Conservation (phyloP, 345 rosid genomes). For the Lepidium aucheri region DNA sequence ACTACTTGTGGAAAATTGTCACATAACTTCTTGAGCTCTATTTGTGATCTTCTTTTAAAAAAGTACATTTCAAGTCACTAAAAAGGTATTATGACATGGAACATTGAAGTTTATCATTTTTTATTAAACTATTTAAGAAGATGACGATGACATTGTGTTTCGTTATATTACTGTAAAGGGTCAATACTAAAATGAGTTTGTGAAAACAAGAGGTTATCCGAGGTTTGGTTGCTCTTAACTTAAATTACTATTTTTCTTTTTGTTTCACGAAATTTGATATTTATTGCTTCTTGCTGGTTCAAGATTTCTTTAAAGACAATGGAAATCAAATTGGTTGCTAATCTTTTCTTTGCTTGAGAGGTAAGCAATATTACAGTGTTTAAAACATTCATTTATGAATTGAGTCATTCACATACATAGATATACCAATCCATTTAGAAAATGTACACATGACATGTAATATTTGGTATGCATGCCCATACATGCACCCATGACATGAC, state of each 20-base stretch:
- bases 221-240: conserved; percentile 38
- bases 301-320: conserved; percentile 29
- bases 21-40: conserved; percentile 45
- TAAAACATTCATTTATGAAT: neutral
- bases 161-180: conserved; percentile 43
- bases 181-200: conserved; percentile 89
- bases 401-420: neutral
- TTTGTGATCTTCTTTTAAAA: conserved; percentile 55
- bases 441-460: neutral
- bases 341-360: conserved; percentile 35
- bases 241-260: neutral
- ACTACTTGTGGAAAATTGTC: conserved; percentile 78
- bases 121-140: neutral
- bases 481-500: neutral
- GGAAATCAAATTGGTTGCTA: conserved; percentile 25
- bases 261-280: neutral
- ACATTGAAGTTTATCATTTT: neutral
- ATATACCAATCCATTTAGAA: neutral
- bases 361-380: conserved; percentile 11
- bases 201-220: conserved; percentile 89
- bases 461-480: neutral
- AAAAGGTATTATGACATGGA: conserved; percentile 50
- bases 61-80: conserved; percentile 53
- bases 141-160: conserved; percentile 6
- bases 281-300: neutral